Base-by-base conservation (phyloP, 2,329 filamentous ascomycete species). In the Elsinoe arachidis region DNA sequence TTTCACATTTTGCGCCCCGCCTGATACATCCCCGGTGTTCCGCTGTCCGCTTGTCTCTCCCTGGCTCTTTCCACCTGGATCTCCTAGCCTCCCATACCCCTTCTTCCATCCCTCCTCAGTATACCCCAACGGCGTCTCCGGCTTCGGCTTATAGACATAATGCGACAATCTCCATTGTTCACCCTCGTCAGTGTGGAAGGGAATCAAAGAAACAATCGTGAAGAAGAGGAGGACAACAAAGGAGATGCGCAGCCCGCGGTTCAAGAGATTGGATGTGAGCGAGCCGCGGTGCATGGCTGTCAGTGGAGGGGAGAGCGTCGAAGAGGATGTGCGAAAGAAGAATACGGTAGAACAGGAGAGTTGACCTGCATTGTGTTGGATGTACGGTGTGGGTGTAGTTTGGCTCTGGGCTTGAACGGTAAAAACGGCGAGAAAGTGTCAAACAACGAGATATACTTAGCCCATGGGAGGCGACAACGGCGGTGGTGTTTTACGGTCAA, bases 71-170 rank as follows among this genome's bases (percentile, higher is more conserved):
- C 41, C 41, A 12, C 41, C 9, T 7, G 17, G 19, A 11, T 34
- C 49, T 37, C 34, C 49, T 1, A n/a, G 17, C 19, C 34, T 15
- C 7, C 49, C 49, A 35, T 38, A 34, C 5, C 49, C 49, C 17
- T 53, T 33, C 34, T 39, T 53, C 49, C 49, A 53, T 17, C 49
- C 49, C 35, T 53, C 49, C 17, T 53, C 49, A 6, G 49, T 53
- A 7, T 15, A 53, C 2, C 49, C 49, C 17, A 53, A 12, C 19
- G 49, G 49, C 11, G 33, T 53, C 11, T 34, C 34, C 1, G 49
- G 49, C 34, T 53, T 17, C 15, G 49, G 49, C 49, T 53, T 53
- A 21, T 53, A 53, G 12, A 53, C 49, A 35, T 53, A 53, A 39
- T 53, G 49, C 49, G 49, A 53, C 34, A 53, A 14, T 19, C 33